Percentiles rank a stretch among this genome's conserved stretches.
phyloP scores from a whole-genome alignment of 805 yeast genomes.

The Grigorovia transvaalensis region DNA sequence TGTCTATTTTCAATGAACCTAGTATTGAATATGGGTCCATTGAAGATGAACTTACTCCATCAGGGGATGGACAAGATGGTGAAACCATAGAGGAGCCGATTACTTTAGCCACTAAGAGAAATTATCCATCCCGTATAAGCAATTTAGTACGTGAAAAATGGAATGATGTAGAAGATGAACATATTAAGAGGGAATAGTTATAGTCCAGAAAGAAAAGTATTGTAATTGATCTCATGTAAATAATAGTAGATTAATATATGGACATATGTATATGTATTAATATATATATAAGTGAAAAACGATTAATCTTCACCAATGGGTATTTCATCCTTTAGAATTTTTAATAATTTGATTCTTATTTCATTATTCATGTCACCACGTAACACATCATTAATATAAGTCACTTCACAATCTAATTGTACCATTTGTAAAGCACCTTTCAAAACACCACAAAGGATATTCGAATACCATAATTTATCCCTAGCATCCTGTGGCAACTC shows the following conservation, averaged over 20 bases:
- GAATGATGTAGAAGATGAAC: conserved; percentile 14
- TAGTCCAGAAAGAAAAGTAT: no score
- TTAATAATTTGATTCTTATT: conserved; percentile 57
- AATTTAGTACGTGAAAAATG: conserved; percentile 22
- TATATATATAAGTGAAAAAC: not conserved
- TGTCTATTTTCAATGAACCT: conserved; percentile 42
- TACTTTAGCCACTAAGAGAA: not conserved
- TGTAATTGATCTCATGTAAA: not conserved
- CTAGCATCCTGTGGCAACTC: conserved; percentile 78
- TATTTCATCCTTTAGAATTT: conserved; percentile 79
- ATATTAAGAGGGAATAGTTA: conserved; percentile 4
- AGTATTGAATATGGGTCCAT: conserved; percentile 1
- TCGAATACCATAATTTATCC: conserved; percentile 84
- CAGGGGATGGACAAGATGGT: not conserved
- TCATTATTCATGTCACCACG: conserved; percentile 81
- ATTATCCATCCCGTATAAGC: conserved; percentile 12
- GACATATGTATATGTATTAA: not conserved
- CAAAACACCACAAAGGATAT: conserved; percentile 78
- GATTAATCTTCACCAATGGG: conserved; percentile 88
- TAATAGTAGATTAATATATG: not conserved
- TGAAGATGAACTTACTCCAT: not conserved
- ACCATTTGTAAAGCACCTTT: conserved; percentile 94
- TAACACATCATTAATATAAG: conserved; percentile 67
- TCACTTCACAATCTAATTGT: conserved; percentile 79
- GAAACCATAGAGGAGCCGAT: not conserved